phyloP scores from a whole-genome alignment of 208 protist species.

The Trypanosomatidae sp. region DNA sequence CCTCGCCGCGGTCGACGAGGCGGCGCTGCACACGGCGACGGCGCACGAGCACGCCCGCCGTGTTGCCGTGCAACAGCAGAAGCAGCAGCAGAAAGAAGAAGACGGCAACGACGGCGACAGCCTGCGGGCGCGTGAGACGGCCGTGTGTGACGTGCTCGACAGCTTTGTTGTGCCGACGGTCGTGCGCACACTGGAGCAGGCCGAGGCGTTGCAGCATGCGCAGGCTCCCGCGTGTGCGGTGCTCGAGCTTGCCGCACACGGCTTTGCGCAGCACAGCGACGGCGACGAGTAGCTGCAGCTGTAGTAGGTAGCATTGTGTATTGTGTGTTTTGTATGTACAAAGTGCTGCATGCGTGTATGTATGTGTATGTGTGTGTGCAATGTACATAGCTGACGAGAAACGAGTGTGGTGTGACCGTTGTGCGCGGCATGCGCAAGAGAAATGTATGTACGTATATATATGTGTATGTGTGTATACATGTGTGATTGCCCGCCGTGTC shows the following conservation, averaged over 20 bases:
- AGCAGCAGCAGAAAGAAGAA: constrained; percentile 6
- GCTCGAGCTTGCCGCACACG: constrained; percentile 11
- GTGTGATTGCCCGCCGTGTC: too few species aligned
- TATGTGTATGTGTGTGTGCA: too few species aligned
- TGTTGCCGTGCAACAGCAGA: constrained; percentile 12
- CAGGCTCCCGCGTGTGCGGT: constrained; percentile 31
- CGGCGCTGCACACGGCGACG: constrained; percentile 58
- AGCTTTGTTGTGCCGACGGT: constrained; percentile 55
- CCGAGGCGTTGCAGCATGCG: constrained; percentile 19
- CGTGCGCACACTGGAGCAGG: constrained; percentile 30
- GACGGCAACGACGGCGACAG: constrained; percentile 3
- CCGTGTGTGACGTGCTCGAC: constrained; percentile 77
- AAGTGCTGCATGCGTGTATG: too few species aligned
- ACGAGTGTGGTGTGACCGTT: too few species aligned
- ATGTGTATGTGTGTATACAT: too few species aligned
- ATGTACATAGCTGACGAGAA: too few species aligned
- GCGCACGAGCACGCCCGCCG: constrained; percentile 25
- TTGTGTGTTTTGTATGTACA: too few species aligned
- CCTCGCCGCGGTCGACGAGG: constrained; percentile 19
- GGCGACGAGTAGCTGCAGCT: too few species aligned
- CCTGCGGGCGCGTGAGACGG: neutral
- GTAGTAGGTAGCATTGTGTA: too few species aligned
- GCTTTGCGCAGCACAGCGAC: too few species aligned
- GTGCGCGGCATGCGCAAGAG: too few species aligned
- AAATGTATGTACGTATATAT: too few species aligned